phyloP scores from a whole-genome alignment of 257 asterid genomes.

The Nicotiana paniculata region DNA sequence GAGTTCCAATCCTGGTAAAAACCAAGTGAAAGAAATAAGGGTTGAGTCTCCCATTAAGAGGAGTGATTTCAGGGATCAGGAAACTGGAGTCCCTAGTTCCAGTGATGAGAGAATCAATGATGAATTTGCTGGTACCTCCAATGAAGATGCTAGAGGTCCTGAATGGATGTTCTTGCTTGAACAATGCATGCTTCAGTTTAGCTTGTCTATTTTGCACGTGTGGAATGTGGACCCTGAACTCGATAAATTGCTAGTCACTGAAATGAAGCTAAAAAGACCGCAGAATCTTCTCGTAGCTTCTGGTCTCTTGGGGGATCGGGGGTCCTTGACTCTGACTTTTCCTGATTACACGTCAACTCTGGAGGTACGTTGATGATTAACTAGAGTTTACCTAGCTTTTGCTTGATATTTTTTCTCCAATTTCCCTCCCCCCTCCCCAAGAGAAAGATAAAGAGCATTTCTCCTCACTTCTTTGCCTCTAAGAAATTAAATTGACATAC shows the following conservation, averaged over 20 bases:
- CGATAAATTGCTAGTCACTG: conserved; percentile 70
- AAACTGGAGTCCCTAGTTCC: conserved; percentile 31
- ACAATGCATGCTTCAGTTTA: conserved; percentile 66
- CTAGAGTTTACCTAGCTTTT: conserved; percentile 11
- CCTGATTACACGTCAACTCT: conserved; percentile 69
- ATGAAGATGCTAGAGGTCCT: conserved; percentile 29
- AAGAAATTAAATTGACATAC: conserved; percentile 29
- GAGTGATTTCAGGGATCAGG: conserved; percentile 28
- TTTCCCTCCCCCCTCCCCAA: background rate
- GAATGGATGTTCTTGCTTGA: conserved; percentile 53
- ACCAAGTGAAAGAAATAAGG: conserved; percentile 30
- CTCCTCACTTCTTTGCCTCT: conserved; percentile 16
- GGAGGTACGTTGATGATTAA: conserved; percentile 48
- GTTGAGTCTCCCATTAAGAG: conserved; percentile 31
- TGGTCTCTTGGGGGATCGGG: conserved; percentile 91
- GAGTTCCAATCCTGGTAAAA: conserved; percentile 25
- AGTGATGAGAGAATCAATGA: conserved; percentile 23
- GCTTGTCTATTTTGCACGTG: conserved; percentile 83
- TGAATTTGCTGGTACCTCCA: conserved; percentile 28
- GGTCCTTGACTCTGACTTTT: conserved; percentile 78
- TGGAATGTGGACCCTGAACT: conserved; percentile 87
- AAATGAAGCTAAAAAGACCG: conserved; percentile 76
- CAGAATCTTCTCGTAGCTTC: conserved; percentile 64
- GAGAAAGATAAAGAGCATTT: background rate
- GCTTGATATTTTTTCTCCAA: background rate